These are phyloP conservation scores for Pichia inconspicua DNA, from an alignment of 1,139 yeast species.

Conservation along the genomic window DNA sequence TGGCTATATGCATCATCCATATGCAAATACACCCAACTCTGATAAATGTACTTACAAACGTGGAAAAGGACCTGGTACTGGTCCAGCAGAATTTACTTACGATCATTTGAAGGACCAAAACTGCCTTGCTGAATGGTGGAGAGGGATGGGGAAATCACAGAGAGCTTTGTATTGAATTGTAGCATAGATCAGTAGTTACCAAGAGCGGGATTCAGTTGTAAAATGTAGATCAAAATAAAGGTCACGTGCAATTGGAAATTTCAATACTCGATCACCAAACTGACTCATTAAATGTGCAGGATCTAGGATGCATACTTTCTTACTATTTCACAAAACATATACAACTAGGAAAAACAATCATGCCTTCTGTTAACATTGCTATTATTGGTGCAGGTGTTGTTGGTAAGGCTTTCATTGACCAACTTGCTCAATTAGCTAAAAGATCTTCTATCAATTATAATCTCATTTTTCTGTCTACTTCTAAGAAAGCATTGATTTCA, in stretches of 20 bases:
- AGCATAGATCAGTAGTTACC: neutral
- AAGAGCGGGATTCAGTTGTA: no score
- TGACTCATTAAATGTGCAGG: no score
- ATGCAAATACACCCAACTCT: conserved; percentile 58
- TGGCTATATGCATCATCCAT: conserved; percentile 65
- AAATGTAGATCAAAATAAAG: no score
- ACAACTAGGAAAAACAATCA: conserved; percentile 2
- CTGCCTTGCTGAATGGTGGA: conserved; percentile 69
- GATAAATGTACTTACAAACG: conserved; percentile 21
- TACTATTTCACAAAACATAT: neutral
- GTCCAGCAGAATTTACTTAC: conserved; percentile 38
- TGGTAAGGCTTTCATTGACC: conserved; percentile 83
- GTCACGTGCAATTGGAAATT: neutral
- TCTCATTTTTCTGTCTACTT: conserved; percentile 72
- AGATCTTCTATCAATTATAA: conserved; percentile 49
- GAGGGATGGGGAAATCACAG: conserved; percentile 15
- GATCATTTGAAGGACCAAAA: conserved; percentile 51
- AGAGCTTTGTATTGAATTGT: neutral
- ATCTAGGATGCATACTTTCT: no score
- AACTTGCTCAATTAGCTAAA: conserved; percentile 38
- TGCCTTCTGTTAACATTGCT: conserved; percentile 64
- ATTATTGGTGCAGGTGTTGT: conserved; percentile 91
- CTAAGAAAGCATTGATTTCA: conserved; percentile 60
- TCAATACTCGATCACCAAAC: no score
- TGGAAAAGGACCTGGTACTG: conserved; percentile 28